Conservation (phyloP, 208 protist genomes). For the Leishmania gerbilli region DNA sequence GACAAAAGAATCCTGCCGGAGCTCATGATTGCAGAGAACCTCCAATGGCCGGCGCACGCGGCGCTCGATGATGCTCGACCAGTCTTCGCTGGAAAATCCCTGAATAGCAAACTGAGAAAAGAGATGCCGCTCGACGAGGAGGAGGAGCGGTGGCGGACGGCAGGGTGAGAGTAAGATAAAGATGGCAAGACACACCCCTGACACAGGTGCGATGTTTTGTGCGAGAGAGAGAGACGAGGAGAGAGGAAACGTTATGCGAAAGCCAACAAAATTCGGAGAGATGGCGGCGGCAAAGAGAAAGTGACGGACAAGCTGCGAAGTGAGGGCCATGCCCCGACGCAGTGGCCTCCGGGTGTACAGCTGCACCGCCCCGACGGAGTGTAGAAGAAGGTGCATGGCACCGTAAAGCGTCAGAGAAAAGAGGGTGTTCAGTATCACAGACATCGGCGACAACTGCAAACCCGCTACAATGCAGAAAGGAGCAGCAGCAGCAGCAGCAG, state of each 20-base stretch:
- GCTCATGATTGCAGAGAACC: slow-evolving; percentile 18
- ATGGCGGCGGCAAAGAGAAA: not conserved
- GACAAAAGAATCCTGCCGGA: slow-evolving; percentile 40
- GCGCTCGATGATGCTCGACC: not conserved
- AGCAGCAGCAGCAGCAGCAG: not conserved
- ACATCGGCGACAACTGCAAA: not conserved
- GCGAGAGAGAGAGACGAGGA: not conserved
- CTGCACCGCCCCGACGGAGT: not conserved
- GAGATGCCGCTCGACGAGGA: not conserved
- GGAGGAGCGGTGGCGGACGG: not conserved
- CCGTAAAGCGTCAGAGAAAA: not conserved
- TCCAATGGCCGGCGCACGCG: not conserved
- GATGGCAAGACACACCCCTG: not conserved
- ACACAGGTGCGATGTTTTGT: not conserved
- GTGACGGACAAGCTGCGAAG: not conserved
- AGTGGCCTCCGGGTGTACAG: not conserved
- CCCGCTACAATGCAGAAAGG: not conserved
- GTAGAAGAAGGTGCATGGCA: not conserved
- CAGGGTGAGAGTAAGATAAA: slow-evolving; percentile 8
- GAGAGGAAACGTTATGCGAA: not conserved
- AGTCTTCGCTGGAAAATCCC: not conserved
- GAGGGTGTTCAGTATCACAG: not conserved
- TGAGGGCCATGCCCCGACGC: not conserved
- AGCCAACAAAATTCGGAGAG: not conserved
- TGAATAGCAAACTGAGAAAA: not conserved